Evolutionary conservation across 2,329 filamentous ascomycete genomes (phyloP).

Genomic region (Balansia obtecta): DNA sequence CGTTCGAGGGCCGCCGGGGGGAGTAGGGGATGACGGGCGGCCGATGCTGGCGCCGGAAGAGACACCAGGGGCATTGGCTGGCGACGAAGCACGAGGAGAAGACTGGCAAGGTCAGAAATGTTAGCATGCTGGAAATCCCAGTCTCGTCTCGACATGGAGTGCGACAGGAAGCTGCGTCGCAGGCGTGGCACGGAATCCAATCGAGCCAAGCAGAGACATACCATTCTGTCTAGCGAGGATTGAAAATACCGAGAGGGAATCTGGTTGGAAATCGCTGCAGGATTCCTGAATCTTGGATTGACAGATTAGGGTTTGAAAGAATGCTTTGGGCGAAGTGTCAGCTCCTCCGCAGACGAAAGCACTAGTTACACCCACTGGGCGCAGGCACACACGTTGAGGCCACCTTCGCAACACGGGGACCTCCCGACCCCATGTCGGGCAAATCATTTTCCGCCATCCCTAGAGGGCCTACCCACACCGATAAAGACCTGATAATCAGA

Average conservation of each 20-base stretch:
- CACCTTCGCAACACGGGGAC: conserved; percentile 28
- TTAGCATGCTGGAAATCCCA: background rate
- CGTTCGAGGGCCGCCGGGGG: conserved; percentile 87
- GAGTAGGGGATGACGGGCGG: conserved; percentile 75
- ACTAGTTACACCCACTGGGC: conserved; percentile 3
- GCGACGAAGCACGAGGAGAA: conserved; percentile 49
- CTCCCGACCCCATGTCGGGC: conserved; percentile 12
- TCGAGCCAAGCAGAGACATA: conserved; percentile 11
- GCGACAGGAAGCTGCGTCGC: background rate
- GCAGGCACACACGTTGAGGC: conserved; percentile 26
- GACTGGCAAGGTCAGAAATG: conserved; percentile 26
- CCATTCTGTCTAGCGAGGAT: conserved; percentile 17
- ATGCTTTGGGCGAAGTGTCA: conserved; percentile 9
- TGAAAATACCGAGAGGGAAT: conserved; percentile 7
- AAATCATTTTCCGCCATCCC: conserved; percentile 22
- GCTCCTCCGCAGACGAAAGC: conserved; percentile 14
- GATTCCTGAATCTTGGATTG: conserved; percentile 16
- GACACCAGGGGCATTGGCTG: conserved; percentile 41
- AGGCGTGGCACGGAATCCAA: background rate
- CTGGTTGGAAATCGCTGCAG: conserved; percentile 22
- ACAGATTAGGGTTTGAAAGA: conserved; percentile 4
- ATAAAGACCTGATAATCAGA: background rate
- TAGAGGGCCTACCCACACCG: background rate
- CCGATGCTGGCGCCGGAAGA: conserved; percentile 57
- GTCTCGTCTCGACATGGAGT: background rate